Conservation (phyloP, 768 basidiomycete genomes). For the Lactarius trivialis region DNA sequence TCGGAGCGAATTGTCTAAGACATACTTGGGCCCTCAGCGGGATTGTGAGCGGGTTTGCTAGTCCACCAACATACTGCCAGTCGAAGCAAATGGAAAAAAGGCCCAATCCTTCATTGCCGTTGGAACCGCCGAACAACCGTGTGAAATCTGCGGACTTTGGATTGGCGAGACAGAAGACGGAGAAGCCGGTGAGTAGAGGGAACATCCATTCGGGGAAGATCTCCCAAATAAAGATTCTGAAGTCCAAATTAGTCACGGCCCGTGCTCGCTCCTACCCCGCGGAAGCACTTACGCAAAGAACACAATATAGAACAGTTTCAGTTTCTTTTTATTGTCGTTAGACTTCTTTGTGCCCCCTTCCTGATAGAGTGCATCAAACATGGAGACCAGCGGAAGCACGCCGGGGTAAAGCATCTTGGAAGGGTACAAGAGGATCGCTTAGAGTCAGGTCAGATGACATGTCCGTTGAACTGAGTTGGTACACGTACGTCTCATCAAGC, state of each 20-base stretch:
- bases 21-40: constrained; percentile 43
- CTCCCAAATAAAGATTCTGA: constrained; percentile 31
- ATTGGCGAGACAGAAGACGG: constrained; percentile 29
- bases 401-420: constrained; percentile 47
- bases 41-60: constrained; percentile 43
- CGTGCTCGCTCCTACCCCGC: not conserved
- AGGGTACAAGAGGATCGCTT: constrained; percentile 44
- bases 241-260: not conserved
- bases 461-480: not conserved
- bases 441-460: not conserved
- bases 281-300: constrained; percentile 29
- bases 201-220: constrained; percentile 23
- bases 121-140: constrained; percentile 24
- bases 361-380: constrained; percentile 44
- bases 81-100: constrained; percentile 27
- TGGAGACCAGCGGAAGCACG: constrained; percentile 40
- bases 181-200: constrained; percentile 26
- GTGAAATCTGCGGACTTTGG: constrained; percentile 24
- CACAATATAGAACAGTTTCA: constrained; percentile 45
- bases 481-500: constrained; percentile 42
- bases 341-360: constrained; percentile 29
- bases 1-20: not conserved
- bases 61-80: constrained; percentile 27
- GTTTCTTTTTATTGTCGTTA: constrained; percentile 33
- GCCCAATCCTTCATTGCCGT: constrained; percentile 27